Evolutionary conservation across 2,329 filamentous ascomycete genomes (phyloP).

Genomic region (Aspergillus caelatus): DNA sequence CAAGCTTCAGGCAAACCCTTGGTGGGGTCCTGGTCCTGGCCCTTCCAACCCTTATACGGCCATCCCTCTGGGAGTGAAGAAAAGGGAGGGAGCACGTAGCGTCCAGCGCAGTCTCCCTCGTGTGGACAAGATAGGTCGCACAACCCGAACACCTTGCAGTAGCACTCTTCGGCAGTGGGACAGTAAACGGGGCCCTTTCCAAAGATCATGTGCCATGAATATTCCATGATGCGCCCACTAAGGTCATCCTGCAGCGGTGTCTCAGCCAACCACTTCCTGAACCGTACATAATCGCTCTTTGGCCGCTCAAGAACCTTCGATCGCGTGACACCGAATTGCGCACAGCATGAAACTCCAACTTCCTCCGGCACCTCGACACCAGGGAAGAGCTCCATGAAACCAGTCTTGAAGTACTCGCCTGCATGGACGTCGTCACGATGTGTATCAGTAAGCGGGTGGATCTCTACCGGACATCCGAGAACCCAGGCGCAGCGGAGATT

Average conservation of each 20-base stretch:
- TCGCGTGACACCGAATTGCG: slow-evolving; percentile 57
- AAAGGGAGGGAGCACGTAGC: slow-evolving; percentile 63
- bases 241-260: slow-evolving; percentile 53
- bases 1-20: slow-evolving; percentile 32
- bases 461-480: slow-evolving; percentile 55
- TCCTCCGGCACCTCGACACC: slow-evolving; percentile 41
- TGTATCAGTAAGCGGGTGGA: slow-evolving; percentile 48
- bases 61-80: slow-evolving; percentile 63
- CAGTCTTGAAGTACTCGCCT: slow-evolving; percentile 52
- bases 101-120: slow-evolving; percentile 54
- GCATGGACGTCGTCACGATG: slow-evolving; percentile 51
- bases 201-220: slow-evolving; percentile 66
- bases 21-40: slow-evolving; percentile 38
- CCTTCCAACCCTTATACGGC: slow-evolving; percentile 60
- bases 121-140: slow-evolving; percentile 52
- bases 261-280: slow-evolving; percentile 52
- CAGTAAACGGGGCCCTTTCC: slow-evolving; percentile 62
- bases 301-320: slow-evolving; percentile 51
- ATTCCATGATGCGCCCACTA: slow-evolving; percentile 59
- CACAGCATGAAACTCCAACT: slow-evolving; percentile 57
- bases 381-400: slow-evolving; percentile 55
- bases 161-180: slow-evolving; percentile 63
- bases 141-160: slow-evolving; percentile 68
- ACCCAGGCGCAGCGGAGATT: slow-evolving; percentile 58
- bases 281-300: slow-evolving; percentile 52